phyloP scores from a whole-genome alignment of 257 asterid genomes.

The Marsdenia floribunda region DNA sequence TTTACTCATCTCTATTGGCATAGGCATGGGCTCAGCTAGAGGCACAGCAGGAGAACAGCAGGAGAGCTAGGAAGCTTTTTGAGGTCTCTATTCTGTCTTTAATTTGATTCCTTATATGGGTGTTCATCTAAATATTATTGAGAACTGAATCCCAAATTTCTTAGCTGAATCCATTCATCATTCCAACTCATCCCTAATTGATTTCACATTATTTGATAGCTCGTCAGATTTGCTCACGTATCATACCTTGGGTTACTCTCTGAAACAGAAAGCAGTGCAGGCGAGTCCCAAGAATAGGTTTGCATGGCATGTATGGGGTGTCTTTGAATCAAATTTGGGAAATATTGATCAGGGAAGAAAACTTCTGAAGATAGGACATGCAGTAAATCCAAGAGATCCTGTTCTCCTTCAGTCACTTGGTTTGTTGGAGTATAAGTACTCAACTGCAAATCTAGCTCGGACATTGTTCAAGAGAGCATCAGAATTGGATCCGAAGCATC shows the following conservation, averaged over 20 bases:
- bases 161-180: background rate
- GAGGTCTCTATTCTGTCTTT: conserved; percentile 47
- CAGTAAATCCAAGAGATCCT: conserved; percentile 89
- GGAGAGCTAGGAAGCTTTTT: conserved; percentile 61
- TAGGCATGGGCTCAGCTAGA: conserved; percentile 99
- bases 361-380: conserved; percentile 83
- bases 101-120: background rate
- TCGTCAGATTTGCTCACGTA: background rate
- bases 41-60: conserved; percentile 64
- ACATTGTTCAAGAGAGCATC: conserved; percentile 72
- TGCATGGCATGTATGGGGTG: conserved; percentile 99
- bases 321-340: conserved; percentile 73
- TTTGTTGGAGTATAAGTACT: conserved; percentile 65
- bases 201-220: background rate
- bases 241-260: background rate
- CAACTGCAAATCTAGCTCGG: conserved; percentile 73
- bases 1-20: conserved; percentile 3
- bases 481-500: conserved; percentile 78
- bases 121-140: too few relatives aligned
- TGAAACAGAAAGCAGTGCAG: conserved; percentile 76
- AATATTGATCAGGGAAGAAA: conserved; percentile 65
- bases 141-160: background rate
- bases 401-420: conserved; percentile 93
- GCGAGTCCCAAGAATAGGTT: conserved; percentile 96
- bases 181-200: background rate